Percentiles rank a stretch among this genome's conserved stretches.
Conservation (phyloP, 139 green algal species). For the Chlorokybus atmophyticus region DNA sequence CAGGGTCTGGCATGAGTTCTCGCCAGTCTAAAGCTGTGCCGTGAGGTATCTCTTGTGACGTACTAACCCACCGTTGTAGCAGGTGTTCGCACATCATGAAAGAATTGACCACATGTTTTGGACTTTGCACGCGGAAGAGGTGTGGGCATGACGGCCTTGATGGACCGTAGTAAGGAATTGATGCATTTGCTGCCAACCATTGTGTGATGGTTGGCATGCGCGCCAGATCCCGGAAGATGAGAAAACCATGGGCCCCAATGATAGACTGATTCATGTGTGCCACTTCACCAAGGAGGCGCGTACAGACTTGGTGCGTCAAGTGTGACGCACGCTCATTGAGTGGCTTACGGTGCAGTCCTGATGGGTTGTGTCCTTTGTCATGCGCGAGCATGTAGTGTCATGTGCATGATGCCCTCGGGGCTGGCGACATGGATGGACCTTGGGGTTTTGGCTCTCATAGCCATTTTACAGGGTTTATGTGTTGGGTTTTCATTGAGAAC, state of each 20-base stretch:
- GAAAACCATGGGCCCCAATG: constrained; percentile 19
- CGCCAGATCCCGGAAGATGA: constrained; percentile 52
- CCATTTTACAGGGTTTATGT: no score
- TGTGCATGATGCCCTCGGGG: no score
- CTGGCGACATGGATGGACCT: no score
- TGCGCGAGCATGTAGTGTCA: no score
- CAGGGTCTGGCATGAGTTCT: constrained; percentile 38
- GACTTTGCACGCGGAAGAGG: constrained; percentile 40
- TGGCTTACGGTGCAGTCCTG: neutral
- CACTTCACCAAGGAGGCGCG: constrained; percentile 38
- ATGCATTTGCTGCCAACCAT: constrained; percentile 32
- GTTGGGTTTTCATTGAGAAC: no score
- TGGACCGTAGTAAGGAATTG: neutral
- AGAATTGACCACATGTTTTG: constrained; percentile 60
- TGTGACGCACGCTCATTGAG: neutral
- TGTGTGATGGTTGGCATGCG: neutral
- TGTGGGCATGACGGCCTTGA: neutral
- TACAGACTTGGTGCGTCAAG: neutral
- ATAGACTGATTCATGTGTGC: constrained; percentile 46
- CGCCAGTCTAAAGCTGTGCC: neutral
- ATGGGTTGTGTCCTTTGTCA: constrained; percentile 5
- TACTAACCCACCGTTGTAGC: neutral
- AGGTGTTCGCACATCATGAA: constrained; percentile 37
- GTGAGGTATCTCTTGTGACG: neutral
- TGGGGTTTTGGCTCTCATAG: no score